Evolutionary conservation across 768 basidiomycete species (phyloP), one percentile per base, ranked within the genome.

Genomic region (Stropharia rugosoannulata): DNA sequence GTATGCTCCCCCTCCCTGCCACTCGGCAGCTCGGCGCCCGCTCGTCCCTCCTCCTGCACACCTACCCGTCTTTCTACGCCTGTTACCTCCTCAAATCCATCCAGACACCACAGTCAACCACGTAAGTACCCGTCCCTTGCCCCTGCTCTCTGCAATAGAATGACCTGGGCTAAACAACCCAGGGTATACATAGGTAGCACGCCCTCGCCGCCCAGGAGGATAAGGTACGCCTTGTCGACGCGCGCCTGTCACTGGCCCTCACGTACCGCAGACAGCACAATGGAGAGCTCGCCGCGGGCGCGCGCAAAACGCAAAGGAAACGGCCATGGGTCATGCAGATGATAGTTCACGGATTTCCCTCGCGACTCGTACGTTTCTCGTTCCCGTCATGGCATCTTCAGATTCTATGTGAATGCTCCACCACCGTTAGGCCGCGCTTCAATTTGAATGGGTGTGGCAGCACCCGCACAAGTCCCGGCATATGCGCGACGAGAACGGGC

Each of bases 401-500:
- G 39, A 29, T 19, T 5, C n/a, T 41, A 13, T 22, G 22, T 27
- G 54, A 29, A 51, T 41, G 10, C 47, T 32, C 11, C 39, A 12
- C 35, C 15, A 35, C 51, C 48, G 9, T 25, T 42, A 90, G 67
- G 80, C 88, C 1, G 90, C 92, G 10, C 70, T 84, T 19, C 82
- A 90, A 69, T 92, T 92, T 62, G 89, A 91, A 72, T 92, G 88
- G 89, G 85, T 86, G 27, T 93, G 90, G 90, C 90, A 92, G 66
- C 86, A 92, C 67, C 87, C 88, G 9, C 75, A 86, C 59, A 68
- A 80, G 22, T 85, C 87, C 1, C 73, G 88, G n/a, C 86, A 88
- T 70, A 72, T 90, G 15, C 78, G 81, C 29, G 76, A 78, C 52
- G 61, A 64, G 12, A 55, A 69, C 35, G 80, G 79, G 5, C 70